Evolutionary conservation across 768 basidiomycete species (phyloP), one percentile per base, ranked within the genome.

Genomic region (Astraeus odoratus): DNA sequence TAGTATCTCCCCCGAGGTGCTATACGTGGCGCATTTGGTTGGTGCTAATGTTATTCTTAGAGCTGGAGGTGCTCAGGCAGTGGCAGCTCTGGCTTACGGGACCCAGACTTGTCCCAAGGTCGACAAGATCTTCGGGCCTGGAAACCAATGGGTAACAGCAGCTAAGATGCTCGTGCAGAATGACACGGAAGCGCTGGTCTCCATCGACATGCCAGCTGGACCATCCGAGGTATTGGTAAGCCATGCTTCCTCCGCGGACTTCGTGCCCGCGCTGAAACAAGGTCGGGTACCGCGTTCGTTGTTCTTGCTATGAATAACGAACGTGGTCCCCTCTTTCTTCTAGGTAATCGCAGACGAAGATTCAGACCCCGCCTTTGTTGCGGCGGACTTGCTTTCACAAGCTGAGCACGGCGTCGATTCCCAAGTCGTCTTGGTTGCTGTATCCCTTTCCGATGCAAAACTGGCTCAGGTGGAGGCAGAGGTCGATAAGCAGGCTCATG

Each of bases 161-260:
- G 96, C 95, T 42, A 99, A 99, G 71, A 97, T 99, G 96, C 67
- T 95, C 43, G 95, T 99, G 20, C 94, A 97, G 62, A 99, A 98
- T 65, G 96, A 99, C 60, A 94, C 94, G 10, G 88, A 94, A 56
- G 95, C 96, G 8, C 66, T 94, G 50, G 93, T 97, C 6, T 87
- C 90, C 13, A 99, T 98, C 56, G 96, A 99, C 65, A 98, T 99
- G 91, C 96, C 96, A 39, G 96, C 96, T 26, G 96, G 96, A 6
- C 96, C 96, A 23, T 93, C 89, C 3, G 96, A 99, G 67, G 95
- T 99, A 19, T 72, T 99, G 57, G 96, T 96, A 58, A 64, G 63
- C 60, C 15, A 5, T 31, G 34, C 26, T 24, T 26, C 35, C 5
- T 43, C 26, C 19, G 20, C 94, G 51, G 87, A 90, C 53, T 88